Percentiles rank a stretch among this genome's conserved stretches.
These are phyloP conservation scores for Hypoxylon sp. DNA, from an alignment of 2,329 filamentous ascomycete genomes.

Conservation along the genomic window DNA sequence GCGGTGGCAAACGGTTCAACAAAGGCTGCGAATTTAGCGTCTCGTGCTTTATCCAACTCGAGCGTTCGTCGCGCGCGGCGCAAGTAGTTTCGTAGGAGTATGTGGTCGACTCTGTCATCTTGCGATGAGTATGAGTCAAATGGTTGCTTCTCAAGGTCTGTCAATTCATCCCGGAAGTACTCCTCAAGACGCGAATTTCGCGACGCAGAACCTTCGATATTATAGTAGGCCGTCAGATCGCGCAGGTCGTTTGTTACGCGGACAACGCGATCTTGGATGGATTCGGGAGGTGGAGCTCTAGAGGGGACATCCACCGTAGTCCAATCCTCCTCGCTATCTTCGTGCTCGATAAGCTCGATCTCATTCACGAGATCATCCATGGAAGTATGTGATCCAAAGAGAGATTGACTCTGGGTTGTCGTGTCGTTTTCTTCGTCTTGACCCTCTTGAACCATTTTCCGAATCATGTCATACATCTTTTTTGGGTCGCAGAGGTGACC, in stretches of 20 bases:
- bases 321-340: slow-evolving; percentile 32
- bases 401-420: slow-evolving; percentile 2
- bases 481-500: slow-evolving; percentile 26
- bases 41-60: slow-evolving; percentile 50
- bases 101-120: slow-evolving; percentile 57
- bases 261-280: slow-evolving; percentile 51
- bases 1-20: slow-evolving; percentile 54
- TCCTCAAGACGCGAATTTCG: slow-evolving; percentile 51
- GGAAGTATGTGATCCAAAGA: slow-evolving; percentile 11
- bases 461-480: slow-evolving; percentile 33
- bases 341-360: slow-evolving; percentile 28
- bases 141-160: slow-evolving; percentile 44
- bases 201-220: slow-evolving; percentile 54
- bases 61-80: slow-evolving; percentile 49
- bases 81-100: slow-evolving; percentile 60
- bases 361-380: slow-evolving; percentile 21
- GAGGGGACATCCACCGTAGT: slow-evolving; percentile 22
- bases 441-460: slow-evolving; percentile 12
- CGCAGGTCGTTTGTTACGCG: slow-evolving; percentile 55
- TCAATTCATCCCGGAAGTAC: slow-evolving; percentile 55
- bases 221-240: slow-evolving; percentile 60
- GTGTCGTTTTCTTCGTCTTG: neutral
- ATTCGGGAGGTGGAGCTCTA: slow-evolving; percentile 23
- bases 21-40: slow-evolving; percentile 50
- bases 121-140: slow-evolving; percentile 51